Evolutionary conservation across 2,329 filamentous ascomycete genomes (phyloP), one percentile per base, ranked within the genome.

Genomic region (Stromatinia cepivora): DNA sequence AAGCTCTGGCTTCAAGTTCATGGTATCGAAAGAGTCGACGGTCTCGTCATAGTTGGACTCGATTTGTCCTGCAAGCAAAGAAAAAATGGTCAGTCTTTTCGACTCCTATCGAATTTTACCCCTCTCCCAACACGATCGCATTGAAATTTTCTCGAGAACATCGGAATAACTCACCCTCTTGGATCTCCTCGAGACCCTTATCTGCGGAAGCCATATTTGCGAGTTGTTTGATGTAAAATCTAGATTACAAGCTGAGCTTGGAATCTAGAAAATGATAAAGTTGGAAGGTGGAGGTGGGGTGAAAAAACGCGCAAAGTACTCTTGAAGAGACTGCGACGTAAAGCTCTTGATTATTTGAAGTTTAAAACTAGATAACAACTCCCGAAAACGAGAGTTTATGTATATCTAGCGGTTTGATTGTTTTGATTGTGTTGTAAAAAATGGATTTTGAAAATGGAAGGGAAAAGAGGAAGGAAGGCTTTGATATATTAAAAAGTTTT

Each of bases 1-100:
- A 80, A 99, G 92, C 87, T 99, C 95, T 75, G 93, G 81, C 89
- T 96, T 97, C 80, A 99, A 89, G 85, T 90, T 90, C 95, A 99
- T 99, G 79, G 94, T 88, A 85, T 99, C 95, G 85, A 99, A 99
- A 73, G 93, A 97, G 85, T 99, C 96, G 84, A 95, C 94, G 80
- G 94, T 94, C 89, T 98, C 94, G 88, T 99, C 95, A 87, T 98
- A 99, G 92, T 99, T 99, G 82, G 94, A 97, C 89, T 99, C 96
- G 88, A 99, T 99, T 87, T 97, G 93, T 84, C 91, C 94, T 97
- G 82, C 79, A 48, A 52, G 64, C 5, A 42, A 65, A 70, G 72
- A 71, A 65, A 69, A 52, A 69, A 22, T 73, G 50, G 39, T 68
- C 11, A 68, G 66, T 54, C 13, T 39, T 34, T 7, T 10, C n/a